Conservation (phyloP, 2,329 filamentous ascomycete species). For the Hymenoscyphus fructigenus region DNA sequence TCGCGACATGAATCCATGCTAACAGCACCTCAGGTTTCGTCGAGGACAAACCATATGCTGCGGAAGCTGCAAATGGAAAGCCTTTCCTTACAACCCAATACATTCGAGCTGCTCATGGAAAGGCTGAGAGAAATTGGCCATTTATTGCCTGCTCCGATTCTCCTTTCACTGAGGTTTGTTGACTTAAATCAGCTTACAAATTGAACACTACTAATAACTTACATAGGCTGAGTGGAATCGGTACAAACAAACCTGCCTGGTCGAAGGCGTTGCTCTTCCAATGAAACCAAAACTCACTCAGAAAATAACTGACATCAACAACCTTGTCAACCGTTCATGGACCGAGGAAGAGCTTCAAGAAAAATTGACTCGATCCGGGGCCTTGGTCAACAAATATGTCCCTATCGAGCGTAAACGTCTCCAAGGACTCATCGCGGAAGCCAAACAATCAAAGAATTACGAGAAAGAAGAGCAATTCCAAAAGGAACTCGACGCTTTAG, state of each 20-base stretch:
- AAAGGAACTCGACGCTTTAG: conserved; percentile 60
- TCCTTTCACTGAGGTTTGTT: conserved; percentile 73
- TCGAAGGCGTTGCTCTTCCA: conserved; percentile 71
- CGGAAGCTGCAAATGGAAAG: conserved; percentile 72
- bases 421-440: conserved; percentile 63
- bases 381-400: conserved; percentile 64
- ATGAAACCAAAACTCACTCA: conserved; percentile 66
- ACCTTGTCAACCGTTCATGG: conserved; percentile 75
- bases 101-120: conserved; percentile 76
- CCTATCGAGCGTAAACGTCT: conserved; percentile 68
- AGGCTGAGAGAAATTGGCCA: conserved; percentile 79
- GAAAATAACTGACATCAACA: conserved; percentile 81
- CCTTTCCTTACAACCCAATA: conserved; percentile 84
- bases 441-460: conserved; percentile 62
- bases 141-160: conserved; percentile 90
- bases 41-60: conserved; percentile 78
- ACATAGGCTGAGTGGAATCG: conserved; percentile 73
- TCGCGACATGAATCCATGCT: conserved; percentile 24
- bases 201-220: conserved; percentile 17
- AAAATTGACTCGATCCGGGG: conserved; percentile 71
- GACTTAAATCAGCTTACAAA: neutral
- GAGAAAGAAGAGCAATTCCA: conserved; percentile 54
- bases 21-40: conserved; percentile 61
- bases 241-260: conserved; percentile 72
- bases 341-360: conserved; percentile 79